Evolutionary conservation across 1,284 basidiomycete species (phyloP).

Genomic region (Cryptococcus sp.): DNA sequence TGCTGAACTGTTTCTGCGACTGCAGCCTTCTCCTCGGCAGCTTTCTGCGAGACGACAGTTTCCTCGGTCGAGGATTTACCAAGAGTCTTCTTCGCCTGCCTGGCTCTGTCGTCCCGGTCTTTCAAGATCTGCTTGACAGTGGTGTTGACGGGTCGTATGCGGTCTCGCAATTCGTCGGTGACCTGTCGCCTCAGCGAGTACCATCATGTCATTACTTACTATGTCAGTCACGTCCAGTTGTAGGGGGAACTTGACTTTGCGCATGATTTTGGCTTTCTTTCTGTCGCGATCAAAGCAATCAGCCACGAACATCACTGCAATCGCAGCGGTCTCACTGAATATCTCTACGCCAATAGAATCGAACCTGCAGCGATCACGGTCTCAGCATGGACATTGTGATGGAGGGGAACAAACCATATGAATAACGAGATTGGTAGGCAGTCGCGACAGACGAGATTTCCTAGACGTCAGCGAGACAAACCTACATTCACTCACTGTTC

Average conservation of each 20-base stretch:
- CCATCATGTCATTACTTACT: conserved; percentile 31
- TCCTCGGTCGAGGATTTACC: conserved; percentile 13
- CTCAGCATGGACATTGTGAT: background rate
- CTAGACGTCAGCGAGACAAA: conserved; percentile 21
- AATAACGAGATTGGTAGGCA: conserved; percentile 64
- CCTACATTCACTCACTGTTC: conserved; percentile 57
- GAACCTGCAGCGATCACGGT: conserved; percentile 67
- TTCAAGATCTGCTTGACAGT: conserved; percentile 78
- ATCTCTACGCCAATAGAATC: conserved; percentile 93
- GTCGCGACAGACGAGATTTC: conserved; percentile 75
- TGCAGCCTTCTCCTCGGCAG: conserved; percentile 45
- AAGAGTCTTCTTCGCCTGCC: conserved; percentile 60
- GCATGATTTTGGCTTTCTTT: conserved; percentile 92
- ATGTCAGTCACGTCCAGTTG: conserved; percentile 85
- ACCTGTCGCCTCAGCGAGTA: conserved; percentile 34
- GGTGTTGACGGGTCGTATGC: conserved; percentile 69
- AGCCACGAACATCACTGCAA: conserved; percentile 1
- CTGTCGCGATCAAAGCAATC: conserved; percentile 5
- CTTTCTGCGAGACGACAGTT: conserved; percentile 27
- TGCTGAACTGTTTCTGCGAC: conserved; percentile 22
- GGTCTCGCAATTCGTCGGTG: conserved; percentile 74
- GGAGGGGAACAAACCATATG: conserved; percentile 34
- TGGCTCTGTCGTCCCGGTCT: conserved; percentile 79
- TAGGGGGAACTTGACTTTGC: conserved; percentile 84
- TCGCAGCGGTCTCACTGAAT: conserved; percentile 57